A percentile compares a stretch with the other conserved stretches of the same genome.
Evolutionary conservation across 2,329 filamentous ascomycete genomes (phyloP).

Genomic region (Talaromyces funiculosus): DNA sequence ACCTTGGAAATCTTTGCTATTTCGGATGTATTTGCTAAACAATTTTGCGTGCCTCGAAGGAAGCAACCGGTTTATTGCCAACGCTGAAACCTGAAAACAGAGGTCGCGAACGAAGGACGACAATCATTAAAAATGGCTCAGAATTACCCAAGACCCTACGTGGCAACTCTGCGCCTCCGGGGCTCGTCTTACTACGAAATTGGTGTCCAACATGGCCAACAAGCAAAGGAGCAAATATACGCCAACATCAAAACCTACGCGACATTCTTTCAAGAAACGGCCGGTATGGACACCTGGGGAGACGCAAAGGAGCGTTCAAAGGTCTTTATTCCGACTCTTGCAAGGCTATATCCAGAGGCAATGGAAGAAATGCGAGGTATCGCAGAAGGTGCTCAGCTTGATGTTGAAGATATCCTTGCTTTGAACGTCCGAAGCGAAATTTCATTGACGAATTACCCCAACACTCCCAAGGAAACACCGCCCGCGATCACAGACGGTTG

Average conservation of each 20-base stretch:
- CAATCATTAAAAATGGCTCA: not conserved
- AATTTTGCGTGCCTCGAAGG: not conserved
- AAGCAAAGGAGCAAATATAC: not conserved
- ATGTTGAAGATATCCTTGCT: not conserved
- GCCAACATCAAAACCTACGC: not conserved
- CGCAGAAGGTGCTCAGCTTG: not conserved
- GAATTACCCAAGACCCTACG: not conserved
- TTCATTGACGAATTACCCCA: slow-evolving; percentile 2
- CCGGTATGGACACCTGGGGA: not conserved
- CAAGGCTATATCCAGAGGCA: not conserved
- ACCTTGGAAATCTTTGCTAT: not conserved
- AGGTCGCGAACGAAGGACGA: not conserved
- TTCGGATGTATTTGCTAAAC: not conserved
- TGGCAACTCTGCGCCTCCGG: not conserved
- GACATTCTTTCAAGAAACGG: slow-evolving; percentile 5
- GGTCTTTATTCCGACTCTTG: not conserved
- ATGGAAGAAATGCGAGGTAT: slow-evolving; percentile 7
- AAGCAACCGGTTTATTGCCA: not conserved
- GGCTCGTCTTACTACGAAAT: slow-evolving; percentile 2
- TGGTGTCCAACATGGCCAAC: not conserved
- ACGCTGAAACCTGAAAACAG: not conserved
- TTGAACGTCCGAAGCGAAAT: slow-evolving; percentile 9
- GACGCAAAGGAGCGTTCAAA: not conserved
- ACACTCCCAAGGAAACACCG: not conserved
- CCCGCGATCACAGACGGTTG: slow-evolving; percentile 3